phyloP scores from a whole-genome alignment of 2,329 filamentous ascomycete species.

The Neonectria faginata region DNA sequence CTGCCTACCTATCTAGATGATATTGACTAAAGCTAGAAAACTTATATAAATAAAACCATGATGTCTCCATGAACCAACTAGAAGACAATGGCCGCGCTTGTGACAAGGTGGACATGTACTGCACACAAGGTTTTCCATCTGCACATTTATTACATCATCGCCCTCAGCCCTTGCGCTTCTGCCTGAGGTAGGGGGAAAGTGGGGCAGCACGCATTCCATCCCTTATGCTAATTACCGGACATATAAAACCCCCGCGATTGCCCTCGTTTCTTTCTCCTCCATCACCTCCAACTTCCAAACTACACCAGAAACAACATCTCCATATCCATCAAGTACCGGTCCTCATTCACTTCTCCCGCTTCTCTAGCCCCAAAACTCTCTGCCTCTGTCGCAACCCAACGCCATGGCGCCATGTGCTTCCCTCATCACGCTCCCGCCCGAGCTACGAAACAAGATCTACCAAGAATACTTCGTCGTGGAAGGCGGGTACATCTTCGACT shows the following conservation, averaged over 20 bases:
- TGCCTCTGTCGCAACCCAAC: no score
- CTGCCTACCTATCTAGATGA: no score
- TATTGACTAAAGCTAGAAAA: no score
- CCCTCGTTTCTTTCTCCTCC: background rate
- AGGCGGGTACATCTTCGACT: slow-evolving; percentile 28
- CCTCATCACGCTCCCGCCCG: slow-evolving; percentile 20
- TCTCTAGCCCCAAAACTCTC: no score
- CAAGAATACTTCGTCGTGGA: slow-evolving; percentile 24
- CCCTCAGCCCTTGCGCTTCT: background rate
- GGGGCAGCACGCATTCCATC: no score
- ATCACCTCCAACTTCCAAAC: background rate
- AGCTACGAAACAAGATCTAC: slow-evolving; percentile 34
- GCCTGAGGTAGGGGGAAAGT: background rate
- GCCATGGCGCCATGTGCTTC: slow-evolving; percentile 15
- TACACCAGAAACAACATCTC: background rate
- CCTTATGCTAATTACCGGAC: no score
- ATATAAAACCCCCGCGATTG: no score
- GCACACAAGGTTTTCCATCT: background rate
- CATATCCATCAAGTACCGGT: background rate
- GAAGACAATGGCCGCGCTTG: no score
- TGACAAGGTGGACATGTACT: no score
- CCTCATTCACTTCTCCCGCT: no score
- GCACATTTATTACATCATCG: background rate
- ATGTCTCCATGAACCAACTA: background rate
- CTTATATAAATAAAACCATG: background rate